These are phyloP conservation scores for Fusarium sp. DNA, from an alignment of 2,329 filamentous ascomycete genomes.

Conservation along the genomic window DNA sequence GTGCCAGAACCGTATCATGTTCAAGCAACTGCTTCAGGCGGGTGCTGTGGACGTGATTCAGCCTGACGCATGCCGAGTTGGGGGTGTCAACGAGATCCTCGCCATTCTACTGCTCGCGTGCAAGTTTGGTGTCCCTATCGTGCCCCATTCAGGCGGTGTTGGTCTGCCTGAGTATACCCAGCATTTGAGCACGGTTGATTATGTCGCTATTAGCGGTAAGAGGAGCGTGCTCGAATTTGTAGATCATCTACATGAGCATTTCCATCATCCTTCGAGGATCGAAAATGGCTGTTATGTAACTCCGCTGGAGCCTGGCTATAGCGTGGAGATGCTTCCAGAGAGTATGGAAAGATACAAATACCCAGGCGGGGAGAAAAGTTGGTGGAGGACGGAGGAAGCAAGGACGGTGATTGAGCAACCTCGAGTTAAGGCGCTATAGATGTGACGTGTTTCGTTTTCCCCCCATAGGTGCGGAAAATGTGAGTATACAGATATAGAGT, in stretches of 20 bases:
- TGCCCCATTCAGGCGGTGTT: not conserved
- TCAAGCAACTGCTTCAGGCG: constrained; percentile 87
- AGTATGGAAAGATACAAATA: not conserved
- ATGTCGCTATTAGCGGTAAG: not conserved
- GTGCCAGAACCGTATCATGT: constrained; percentile 94
- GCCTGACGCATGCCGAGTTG: constrained; percentile 89
- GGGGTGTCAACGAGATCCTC: constrained; percentile 90
- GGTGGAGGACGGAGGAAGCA: not conserved
- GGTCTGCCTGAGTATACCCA: not conserved
- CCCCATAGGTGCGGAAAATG: no score
- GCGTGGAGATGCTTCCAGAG: not conserved
- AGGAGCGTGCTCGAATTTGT: not conserved
- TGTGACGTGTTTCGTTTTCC: no score
- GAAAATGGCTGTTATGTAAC: not conserved
- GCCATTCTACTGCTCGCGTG: constrained; percentile 76
- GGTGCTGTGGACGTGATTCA: constrained; percentile 90
- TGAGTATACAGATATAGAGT: no score
- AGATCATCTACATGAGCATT: not conserved
- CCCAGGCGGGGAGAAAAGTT: not conserved
- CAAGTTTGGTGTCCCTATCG: not conserved
- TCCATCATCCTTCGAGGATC: not conserved
- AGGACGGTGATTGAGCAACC: not conserved
- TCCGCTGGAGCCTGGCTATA: not conserved
- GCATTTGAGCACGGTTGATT: not conserved
- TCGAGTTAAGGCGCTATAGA: not conserved